Conservation (phyloP, 768 basidiomycete genomes). For the Trametes maxima region DNA sequence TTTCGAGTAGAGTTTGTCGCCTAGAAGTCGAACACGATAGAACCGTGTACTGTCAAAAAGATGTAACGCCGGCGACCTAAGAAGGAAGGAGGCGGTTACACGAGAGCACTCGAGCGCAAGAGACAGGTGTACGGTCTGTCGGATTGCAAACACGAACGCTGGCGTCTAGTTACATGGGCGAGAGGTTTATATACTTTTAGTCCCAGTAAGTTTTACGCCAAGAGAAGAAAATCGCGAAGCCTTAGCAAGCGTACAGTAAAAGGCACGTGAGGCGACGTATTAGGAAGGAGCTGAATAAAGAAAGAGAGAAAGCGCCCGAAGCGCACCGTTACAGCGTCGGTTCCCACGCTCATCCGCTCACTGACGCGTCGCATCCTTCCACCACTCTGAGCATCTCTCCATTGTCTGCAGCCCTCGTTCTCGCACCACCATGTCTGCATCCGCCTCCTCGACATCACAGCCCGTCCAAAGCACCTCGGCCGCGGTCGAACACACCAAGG, state of each 20-base stretch:
- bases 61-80: conserved; percentile 6
- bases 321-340: background rate
- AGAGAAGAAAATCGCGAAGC: background rate
- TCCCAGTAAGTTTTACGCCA: background rate
- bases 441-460: conserved; percentile 34
- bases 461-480: conserved; percentile 27
- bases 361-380: conserved; percentile 12
- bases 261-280: background rate
- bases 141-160: background rate
- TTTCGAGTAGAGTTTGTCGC: background rate
- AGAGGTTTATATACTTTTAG: background rate
- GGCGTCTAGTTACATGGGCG: background rate
- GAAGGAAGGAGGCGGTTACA: background rate
- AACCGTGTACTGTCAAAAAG: conserved; percentile 8
- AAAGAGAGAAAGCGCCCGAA: background rate
- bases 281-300: background rate
- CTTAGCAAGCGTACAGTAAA: background rate
- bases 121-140: conserved; percentile 5
- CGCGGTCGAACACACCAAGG: conserved; percentile 29
- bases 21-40: background rate
- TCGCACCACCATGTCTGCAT: conserved; percentile 27
- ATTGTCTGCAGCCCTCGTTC: background rate
- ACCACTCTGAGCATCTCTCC: background rate
- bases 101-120: conserved; percentile 9
- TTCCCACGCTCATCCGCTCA: conserved; percentile 11